Evolutionary conservation across 345 rosid species (phyloP).

Genomic region (Boechera retrofracta): DNA sequence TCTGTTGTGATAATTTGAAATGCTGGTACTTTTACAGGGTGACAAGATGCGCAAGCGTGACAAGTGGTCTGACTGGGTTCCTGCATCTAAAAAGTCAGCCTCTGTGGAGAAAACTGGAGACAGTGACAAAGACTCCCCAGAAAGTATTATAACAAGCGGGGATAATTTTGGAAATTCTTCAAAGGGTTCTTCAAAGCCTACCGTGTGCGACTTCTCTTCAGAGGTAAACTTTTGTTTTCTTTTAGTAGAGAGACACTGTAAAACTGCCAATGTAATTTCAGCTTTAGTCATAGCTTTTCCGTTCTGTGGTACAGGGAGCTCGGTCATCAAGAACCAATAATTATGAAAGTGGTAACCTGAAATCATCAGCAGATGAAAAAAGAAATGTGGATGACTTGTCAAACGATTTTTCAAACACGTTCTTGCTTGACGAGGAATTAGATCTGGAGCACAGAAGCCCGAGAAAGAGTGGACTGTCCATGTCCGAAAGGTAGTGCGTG

Average conservation of each 20-base stretch:
- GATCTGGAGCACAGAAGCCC: conserved; percentile 77
- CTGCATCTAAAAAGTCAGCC: conserved; percentile 48
- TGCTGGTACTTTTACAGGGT: conserved; percentile 56
- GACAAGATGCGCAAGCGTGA: conserved; percentile 74
- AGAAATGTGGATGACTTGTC: conserved; percentile 59
- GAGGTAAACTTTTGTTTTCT: conserved; percentile 37
- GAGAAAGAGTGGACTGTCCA: conserved; percentile 52
- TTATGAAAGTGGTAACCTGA: conserved; percentile 41
- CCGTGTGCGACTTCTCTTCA: conserved; percentile 11
- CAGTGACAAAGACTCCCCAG: conserved; percentile 42
- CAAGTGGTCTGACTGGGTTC: conserved; percentile 84
- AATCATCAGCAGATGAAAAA: conserved; percentile 38
- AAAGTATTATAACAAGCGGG: conserved; percentile 24
- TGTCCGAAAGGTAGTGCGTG: conserved; percentile 60
- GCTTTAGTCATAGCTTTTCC: conserved; percentile 17
- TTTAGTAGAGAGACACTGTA: conserved; percentile 41
- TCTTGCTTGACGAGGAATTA: conserved; percentile 94
- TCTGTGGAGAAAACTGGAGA: conserved; percentile 49
- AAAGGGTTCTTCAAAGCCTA: conserved; percentile 27
- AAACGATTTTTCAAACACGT: conserved; percentile 74
- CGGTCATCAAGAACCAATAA: conserved; percentile 45
- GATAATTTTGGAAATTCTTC: conserved; percentile 41
- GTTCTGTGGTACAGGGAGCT: conserved; percentile 43
- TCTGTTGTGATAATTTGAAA: conserved; percentile 22
- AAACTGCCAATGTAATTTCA: conserved; percentile 39